Conservation (phyloP, 129 eudicot genomes). For the Cynara cardunculus region DNA sequence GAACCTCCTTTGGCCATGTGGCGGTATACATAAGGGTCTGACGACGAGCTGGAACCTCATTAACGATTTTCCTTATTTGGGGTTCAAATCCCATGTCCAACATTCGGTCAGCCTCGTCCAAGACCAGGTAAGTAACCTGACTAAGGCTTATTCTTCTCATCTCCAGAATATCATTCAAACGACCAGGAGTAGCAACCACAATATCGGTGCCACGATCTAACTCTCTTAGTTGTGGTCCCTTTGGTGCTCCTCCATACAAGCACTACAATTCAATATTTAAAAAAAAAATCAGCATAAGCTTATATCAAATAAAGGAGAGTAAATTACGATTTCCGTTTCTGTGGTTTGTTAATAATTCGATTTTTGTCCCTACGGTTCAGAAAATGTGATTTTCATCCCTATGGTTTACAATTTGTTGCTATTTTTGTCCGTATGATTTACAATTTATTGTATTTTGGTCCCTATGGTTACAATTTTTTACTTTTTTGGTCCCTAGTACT, state of each 20-base stretch:
- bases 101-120: conserved; percentile 99
- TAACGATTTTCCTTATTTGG: conserved; percentile 91
- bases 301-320: neutral
- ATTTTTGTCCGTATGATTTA: too few relatives aligned
- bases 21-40: conserved; percentile 99
- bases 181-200: conserved; percentile 98
- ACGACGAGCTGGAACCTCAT: conserved; percentile 75
- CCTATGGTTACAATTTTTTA: neutral
- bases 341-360: too few relatives aligned
- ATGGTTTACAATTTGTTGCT: too few relatives aligned
- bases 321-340: too few relatives aligned
- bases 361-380: too few relatives aligned
- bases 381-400: too few relatives aligned
- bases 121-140: conserved; percentile 85
- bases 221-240: conserved; percentile 87
- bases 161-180: conserved; percentile 89
- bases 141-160: conserved; percentile 73
- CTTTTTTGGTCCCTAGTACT: too few relatives aligned
- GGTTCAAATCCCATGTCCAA: conserved; percentile 99
- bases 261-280: conserved; percentile 38
- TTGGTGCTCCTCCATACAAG: conserved; percentile 98
- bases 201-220: conserved; percentile 78
- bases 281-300: neutral
- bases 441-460: neutral
- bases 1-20: conserved; percentile 98